Evolutionary conservation across 1,139 yeast genomes (phyloP).

Genomic region (Sugiyamaella grinbergsii): DNA sequence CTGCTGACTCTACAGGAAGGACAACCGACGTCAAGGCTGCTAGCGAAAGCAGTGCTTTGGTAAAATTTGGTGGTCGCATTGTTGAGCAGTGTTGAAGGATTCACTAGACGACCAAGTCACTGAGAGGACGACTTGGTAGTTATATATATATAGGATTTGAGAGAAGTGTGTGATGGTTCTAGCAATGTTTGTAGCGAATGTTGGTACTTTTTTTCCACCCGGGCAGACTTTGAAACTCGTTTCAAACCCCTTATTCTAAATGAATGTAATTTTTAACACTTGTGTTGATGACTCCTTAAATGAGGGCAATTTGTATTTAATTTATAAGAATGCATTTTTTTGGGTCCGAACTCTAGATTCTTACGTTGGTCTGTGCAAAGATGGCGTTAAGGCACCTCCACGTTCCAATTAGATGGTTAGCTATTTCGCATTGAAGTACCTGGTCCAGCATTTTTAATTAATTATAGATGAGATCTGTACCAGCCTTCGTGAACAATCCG

Average conservation of each 20-base stretch:
- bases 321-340: constrained; percentile 3
- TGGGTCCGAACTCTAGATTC: too few species aligned
- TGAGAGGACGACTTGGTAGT: neutral
- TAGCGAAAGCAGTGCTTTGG: constrained; percentile 6
- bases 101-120: too few species aligned
- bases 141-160: neutral
- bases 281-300: too few species aligned
- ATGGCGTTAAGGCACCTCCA: neutral
- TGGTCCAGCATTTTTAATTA: constrained; percentile 12
- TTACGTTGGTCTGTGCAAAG: neutral
- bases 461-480: constrained; percentile 9
- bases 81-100: neutral
- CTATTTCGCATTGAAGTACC: constrained; percentile 1
- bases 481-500: too few species aligned
- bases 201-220: too few species aligned
- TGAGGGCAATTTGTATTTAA: neutral
- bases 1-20: constrained; percentile 23
- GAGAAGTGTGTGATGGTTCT: neutral
- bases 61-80: constrained; percentile 9
- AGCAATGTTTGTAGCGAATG: neutral
- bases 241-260: neutral
- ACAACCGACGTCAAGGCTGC: constrained; percentile 8
- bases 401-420: neutral
- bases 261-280: too few species aligned
- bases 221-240: constrained; percentile 15